Base-by-base conservation (phyloP, 148 eudicot species). In the Vaccinium corymbosum region DNA sequence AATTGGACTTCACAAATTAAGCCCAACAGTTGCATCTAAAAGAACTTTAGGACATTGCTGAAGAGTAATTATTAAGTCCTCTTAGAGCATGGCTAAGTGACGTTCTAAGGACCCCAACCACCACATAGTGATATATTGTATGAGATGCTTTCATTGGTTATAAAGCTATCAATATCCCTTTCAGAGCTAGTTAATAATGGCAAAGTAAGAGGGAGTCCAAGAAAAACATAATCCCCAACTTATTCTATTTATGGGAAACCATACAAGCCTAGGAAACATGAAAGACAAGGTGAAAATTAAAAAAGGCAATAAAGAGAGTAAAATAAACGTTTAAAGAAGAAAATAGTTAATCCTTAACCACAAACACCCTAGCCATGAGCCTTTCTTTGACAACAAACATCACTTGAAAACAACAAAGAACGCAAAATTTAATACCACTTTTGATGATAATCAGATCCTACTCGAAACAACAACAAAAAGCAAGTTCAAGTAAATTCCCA, bases 401-500 rank as follows among this genome's bases (percentile, higher is more conserved):
- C 80, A 12, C 59, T 50, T 76, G 25, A n/a, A 57, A 50, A 76
- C 46, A 49, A 9, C 35, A 76, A n/a, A 50, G 57, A 22, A 76
- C 25, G 8, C 56, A 48, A 75, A 17, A 75, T 10, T 35, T 49
- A 76, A 59, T 29, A 22, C 29, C 32, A 51, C 35, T 27, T 29
- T 13, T 68, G 73, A 49, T 76, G 80, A 76, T 52, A 76, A 14
- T 76, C 15, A 72, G 75, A 85, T 85, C 81, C 81, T 56, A 57
- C 75, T 80, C 49, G 16, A 83, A n/a, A 78, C 35, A 79, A n/a
- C 71, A 56, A 78, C 19, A 86, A 70, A 66, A 78, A 66, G 20
- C 29, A 74, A 61, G 52, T 48, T 8, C 22, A 16, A n/a, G 11
- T 55, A 86, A 79, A 83, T 19, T 8, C 78, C 64, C 22, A 80